Conservation (phyloP, 2,329 filamentous ascomycete genomes). For the Penicillium sp. region DNA sequence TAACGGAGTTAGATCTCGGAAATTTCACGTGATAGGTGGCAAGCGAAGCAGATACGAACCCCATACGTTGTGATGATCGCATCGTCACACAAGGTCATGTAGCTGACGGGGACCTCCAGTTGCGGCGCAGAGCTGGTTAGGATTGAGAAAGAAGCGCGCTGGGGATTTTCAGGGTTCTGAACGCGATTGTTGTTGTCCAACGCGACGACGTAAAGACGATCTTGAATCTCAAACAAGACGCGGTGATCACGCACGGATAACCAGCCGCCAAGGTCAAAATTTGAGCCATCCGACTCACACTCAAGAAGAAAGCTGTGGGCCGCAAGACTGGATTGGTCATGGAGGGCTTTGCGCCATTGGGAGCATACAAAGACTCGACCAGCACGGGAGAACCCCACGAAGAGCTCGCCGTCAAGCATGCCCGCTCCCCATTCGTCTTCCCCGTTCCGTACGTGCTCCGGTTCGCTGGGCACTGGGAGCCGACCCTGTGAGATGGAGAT, state of each 20-base stretch:
- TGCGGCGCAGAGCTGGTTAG: slow-evolving; percentile 41
- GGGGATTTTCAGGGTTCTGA: slow-evolving; percentile 20
- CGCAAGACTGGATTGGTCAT: slow-evolving; percentile 26
- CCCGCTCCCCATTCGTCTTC: slow-evolving; percentile 54
- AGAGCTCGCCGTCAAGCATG: slow-evolving; percentile 45
- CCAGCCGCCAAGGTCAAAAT: slow-evolving; percentile 52
- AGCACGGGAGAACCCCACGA: slow-evolving; percentile 48
- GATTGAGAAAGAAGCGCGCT: slow-evolving; percentile 35
- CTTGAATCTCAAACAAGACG: slow-evolving; percentile 49
- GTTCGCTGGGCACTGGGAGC: slow-evolving; percentile 25
- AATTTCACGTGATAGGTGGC: neutral
- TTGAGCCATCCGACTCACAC: slow-evolving; percentile 44
- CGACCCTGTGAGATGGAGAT: slow-evolving; percentile 32
- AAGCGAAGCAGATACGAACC: slow-evolving; percentile 22
- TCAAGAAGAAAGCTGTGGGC: slow-evolving; percentile 42
- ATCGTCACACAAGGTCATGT: slow-evolving; percentile 52
- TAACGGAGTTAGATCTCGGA: slow-evolving; percentile 15
- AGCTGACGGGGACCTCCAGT: slow-evolving; percentile 49
- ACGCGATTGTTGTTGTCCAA: slow-evolving; percentile 40
- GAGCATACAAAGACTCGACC: slow-evolving; percentile 50
- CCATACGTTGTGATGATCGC: slow-evolving; percentile 52
- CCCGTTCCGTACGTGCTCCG: slow-evolving; percentile 30
- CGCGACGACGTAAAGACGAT: slow-evolving; percentile 47
- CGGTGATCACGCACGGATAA: slow-evolving; percentile 46
- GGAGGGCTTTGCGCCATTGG: slow-evolving; percentile 45